Conservation (phyloP, 2,329 filamentous ascomycete species). For the Cryphonectria parasitica region DNA sequence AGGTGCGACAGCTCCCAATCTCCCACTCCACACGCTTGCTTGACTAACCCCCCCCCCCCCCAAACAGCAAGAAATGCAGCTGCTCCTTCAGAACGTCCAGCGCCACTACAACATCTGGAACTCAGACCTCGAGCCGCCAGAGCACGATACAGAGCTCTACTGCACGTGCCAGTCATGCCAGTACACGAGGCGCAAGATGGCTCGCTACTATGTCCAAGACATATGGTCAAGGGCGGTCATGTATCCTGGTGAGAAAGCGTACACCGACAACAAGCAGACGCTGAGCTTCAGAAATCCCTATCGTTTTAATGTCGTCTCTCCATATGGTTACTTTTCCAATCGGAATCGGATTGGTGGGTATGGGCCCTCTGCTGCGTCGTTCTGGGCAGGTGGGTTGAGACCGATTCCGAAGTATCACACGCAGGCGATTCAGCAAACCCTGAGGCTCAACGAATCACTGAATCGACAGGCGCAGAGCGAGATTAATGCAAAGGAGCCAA, state of each 20-base stretch:
- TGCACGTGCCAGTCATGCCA: conserved; percentile 47
- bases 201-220: conserved; percentile 43
- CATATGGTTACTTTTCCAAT: background rate
- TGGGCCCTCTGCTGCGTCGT: background rate
- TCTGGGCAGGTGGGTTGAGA: background rate
- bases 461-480: conserved; percentile 28
- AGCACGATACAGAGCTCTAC: conserved; percentile 46
- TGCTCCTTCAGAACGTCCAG: conserved; percentile 45
- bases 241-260: conserved; percentile 47
- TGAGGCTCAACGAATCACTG: conserved; percentile 7
- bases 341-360: background rate
- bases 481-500: conserved; percentile 7
- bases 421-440: conserved; percentile 2
- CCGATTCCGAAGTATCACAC: conserved; percentile 7
- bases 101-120: conserved; percentile 47
- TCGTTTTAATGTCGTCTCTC: background rate
- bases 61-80: conserved; percentile 47
- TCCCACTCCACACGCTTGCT: background rate
- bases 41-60: background rate
- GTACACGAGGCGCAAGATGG: conserved; percentile 42
- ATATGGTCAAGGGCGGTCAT: conserved; percentile 51
- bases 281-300: conserved; percentile 17
- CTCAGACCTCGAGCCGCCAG: conserved; percentile 48
- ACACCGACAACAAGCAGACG: conserved; percentile 36
- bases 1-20: conserved; percentile 34